Percentiles rank a stretch among this genome's conserved stretches.
These are phyloP conservation scores for Dicorynia guianensis DNA, from an alignment of 306 rosid species.

Conservation along the genomic window DNA sequence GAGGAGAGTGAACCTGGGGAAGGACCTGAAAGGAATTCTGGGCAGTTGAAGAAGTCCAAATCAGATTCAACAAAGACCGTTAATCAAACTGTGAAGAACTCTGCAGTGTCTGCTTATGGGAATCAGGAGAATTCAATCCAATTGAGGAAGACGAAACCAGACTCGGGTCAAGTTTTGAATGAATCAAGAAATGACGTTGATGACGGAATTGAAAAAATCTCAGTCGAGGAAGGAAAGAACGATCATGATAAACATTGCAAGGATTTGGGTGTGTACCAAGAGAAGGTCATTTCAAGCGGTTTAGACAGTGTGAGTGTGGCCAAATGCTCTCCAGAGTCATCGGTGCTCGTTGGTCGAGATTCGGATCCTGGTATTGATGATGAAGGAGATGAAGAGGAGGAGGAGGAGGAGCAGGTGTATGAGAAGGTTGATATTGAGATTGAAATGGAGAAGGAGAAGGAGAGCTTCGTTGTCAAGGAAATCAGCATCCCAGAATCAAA, in stretches of 20 bases:
- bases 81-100: neutral
- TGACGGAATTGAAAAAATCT: slow-evolving; percentile 45
- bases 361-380: slow-evolving; percentile 37
- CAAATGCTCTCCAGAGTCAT: slow-evolving; percentile 39
- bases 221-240: slow-evolving; percentile 35
- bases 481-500: slow-evolving; percentile 43
- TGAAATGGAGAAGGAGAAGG: slow-evolving; percentile 52
- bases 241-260: slow-evolving; percentile 52
- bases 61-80: slow-evolving; percentile 40
- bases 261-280: slow-evolving; percentile 65
- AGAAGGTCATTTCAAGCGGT: slow-evolving; percentile 50
- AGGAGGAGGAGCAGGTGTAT: slow-evolving; percentile 34
- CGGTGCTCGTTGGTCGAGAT: slow-evolving; percentile 34
- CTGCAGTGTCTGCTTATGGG: slow-evolving; percentile 31
- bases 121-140: slow-evolving; percentile 31
- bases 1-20: slow-evolving; percentile 31
- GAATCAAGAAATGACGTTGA: slow-evolving; percentile 45
- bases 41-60: slow-evolving; percentile 52
- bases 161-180: slow-evolving; percentile 30
- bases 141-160: slow-evolving; percentile 45
- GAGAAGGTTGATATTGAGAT: slow-evolving; percentile 37
- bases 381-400: slow-evolving; percentile 36
- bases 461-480: slow-evolving; percentile 59
- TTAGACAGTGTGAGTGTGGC: slow-evolving; percentile 30
- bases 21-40: slow-evolving; percentile 42